Percentiles rank a stretch among this genome's conserved stretches.
phyloP scores from a whole-genome alignment of 768 basidiomycete genomes.

The Hemileccinum impolitum region DNA sequence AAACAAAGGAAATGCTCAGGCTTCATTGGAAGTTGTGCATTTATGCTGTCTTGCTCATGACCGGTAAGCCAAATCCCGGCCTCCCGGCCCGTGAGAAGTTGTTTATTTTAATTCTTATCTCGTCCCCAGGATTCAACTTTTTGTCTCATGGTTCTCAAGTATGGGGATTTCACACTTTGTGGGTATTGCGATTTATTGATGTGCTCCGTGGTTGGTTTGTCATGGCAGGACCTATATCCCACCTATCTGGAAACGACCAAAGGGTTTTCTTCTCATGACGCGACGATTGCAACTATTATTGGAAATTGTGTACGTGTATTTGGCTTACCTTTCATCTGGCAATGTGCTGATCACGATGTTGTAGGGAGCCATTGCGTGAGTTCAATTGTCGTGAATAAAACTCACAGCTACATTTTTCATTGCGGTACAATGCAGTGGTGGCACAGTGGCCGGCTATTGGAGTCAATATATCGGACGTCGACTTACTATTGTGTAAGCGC shows the following conservation, averaged over 20 bases:
- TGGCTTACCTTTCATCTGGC: not conserved
- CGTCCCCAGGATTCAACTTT: constrained; percentile 65
- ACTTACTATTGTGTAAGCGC: constrained; percentile 57
- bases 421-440: constrained; percentile 42
- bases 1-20: constrained; percentile 75
- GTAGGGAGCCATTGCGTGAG: constrained; percentile 46
- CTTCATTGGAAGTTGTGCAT: constrained; percentile 79
- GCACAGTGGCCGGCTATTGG: constrained; percentile 61
- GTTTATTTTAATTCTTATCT: not conserved
- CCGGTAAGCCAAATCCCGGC: constrained; percentile 30
- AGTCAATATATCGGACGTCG: constrained; percentile 81
- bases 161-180: constrained; percentile 4
- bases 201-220: not conserved
- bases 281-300: constrained; percentile 80
- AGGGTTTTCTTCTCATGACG: constrained; percentile 50
- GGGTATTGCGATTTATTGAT: not conserved
- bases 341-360: not conserved
- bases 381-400: constrained; percentile 12
- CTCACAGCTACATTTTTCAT: not conserved
- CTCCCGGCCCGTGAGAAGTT: not conserved
- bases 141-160: constrained; percentile 70
- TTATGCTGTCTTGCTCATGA: constrained; percentile 82
- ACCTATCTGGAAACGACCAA: constrained; percentile 68
- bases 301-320: constrained; percentile 55
- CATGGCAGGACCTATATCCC: constrained; percentile 63